Evolutionary conservation across 73 alveolate species (phyloP).

Genomic region (Blepharisma japonicum): DNA sequence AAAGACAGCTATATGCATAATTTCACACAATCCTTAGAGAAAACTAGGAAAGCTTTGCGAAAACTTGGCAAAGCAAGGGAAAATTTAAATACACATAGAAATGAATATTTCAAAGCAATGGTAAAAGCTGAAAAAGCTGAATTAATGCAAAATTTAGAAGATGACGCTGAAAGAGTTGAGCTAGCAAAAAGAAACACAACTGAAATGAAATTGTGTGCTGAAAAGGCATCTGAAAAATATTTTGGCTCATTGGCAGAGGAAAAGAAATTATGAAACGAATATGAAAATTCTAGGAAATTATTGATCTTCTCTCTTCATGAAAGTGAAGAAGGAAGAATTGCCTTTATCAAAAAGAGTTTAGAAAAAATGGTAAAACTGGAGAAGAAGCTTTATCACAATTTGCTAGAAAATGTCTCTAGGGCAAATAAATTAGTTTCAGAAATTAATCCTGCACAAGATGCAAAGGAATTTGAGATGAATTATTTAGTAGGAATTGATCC

Average conservation of each 20-base stretch:
- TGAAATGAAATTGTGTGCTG: conserved; percentile 16
- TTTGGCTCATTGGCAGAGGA: conserved; percentile 15
- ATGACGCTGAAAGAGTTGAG: not conserved
- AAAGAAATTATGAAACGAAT: conserved; percentile 5
- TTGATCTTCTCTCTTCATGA: not conserved
- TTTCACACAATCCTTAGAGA: too few relatives aligned
- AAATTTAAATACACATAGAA: not conserved
- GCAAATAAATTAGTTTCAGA: not conserved
- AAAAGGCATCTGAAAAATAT: conserved; percentile 4
- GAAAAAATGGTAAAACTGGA: not conserved
- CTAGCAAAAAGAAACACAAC: not conserved
- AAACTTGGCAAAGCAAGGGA: not conserved
- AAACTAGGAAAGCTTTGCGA: too few relatives aligned
- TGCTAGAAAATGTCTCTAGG: not conserved
- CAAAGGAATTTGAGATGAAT: not conserved
- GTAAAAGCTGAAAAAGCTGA: conserved; percentile 26
- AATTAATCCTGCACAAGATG: not conserved
- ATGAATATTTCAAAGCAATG: not conserved
- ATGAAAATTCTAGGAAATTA: not conserved
- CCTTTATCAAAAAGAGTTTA: not conserved
- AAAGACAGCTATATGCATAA: too few relatives aligned
- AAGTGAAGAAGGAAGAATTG: conserved; percentile 15
- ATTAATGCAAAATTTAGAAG: not conserved
- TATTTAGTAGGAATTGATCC: not conserved
- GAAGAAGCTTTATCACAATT: not conserved